Base-by-base conservation (phyloP, 108 stramenopile genomes). In the Cyclotella sp. region DNA sequence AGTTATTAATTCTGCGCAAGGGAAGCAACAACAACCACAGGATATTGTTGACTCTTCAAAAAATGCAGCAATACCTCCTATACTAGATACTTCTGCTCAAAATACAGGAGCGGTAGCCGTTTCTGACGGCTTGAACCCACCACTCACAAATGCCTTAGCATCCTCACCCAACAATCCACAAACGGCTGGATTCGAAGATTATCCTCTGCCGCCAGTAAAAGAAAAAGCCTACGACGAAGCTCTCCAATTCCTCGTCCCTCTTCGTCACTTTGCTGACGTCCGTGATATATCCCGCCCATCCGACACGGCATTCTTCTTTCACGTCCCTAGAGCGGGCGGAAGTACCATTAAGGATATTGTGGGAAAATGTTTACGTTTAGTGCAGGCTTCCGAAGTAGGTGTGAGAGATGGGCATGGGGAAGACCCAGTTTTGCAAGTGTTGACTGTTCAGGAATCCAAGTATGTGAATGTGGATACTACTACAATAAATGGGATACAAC, bases 381-480 rank as follows among this genome's bases (percentile, higher is more conserved):
- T 79, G 0, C 55, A 66, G 63, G 61, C 73, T 47, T 61, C 78
- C 6, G 86, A 87, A 40, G 84, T 84, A 16, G 86, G 86, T 29
- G 71, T 72, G 29, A 66, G 84, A 34, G 70, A 87, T 64, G 86
- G 84, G 3, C 83, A 87, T 47, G 62, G 61, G 12, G 30, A 55
- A 30, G 85, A 84, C 61, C n/a, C 75, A 15, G 4, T 41, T 18
- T 30, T 87, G 0, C 77, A 82, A 64, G 71, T 79, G 18, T 40
- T 84, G 10, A 70, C 70, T 13, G 58, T 82, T 5, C 66, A 87
- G 42, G 79, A 71, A 34, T 66, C 66, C 18, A 66, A 64, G 24
- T 87, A 84, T 44, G 80, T 87, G 22, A 87, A 87, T 75, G 86
- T 85, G 24, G 86, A 87, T 53, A 85, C 84, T 22, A 83, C 86